A percentile compares a stretch with the other conserved stretches of the same genome.
These are phyloP conservation scores for Wickerhamomyces subpelliculosus DNA, from an alignment of 805 yeast species.

Conservation along the genomic window DNA sequence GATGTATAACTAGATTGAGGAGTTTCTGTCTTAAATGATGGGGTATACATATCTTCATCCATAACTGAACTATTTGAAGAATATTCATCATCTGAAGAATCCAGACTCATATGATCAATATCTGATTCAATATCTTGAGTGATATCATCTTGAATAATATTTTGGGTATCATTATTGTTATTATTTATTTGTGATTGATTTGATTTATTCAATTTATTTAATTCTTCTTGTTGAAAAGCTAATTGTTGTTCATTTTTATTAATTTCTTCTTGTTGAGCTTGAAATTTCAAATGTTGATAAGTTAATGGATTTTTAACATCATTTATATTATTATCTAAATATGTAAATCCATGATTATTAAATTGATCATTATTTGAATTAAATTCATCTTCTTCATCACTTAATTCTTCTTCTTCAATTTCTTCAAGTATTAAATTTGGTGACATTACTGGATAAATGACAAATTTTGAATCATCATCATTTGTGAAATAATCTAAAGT, in stretches of 20 bases:
- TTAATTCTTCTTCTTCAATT: slow-evolving; percentile 19
- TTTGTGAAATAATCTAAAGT: slow-evolving; percentile 18
- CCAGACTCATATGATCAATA: slow-evolving; percentile 35
- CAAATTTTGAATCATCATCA: slow-evolving; percentile 16
- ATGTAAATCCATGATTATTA: slow-evolving; percentile 6
- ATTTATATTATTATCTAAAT: slow-evolving; percentile 4
- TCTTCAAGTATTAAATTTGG: slow-evolving; percentile 19
- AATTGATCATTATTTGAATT: too few species aligned
- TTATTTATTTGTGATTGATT: too few species aligned
- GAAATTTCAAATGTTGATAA: neutral
- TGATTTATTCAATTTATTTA: too few species aligned
- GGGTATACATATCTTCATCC: neutral
- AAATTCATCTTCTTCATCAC: slow-evolving; percentile 20
- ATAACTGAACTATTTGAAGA: slow-evolving; percentile 23
- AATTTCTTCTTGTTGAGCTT: neutral
- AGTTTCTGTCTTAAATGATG: neutral
- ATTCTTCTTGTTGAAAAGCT: neutral
- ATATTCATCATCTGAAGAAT: slow-evolving; percentile 31
- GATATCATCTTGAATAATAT: slow-evolving; percentile 5
- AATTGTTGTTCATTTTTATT: neutral
- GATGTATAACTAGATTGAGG: neutral
- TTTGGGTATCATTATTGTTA: neutral
- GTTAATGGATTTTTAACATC: slow-evolving; percentile 1
- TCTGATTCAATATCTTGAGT: slow-evolving; percentile 30
- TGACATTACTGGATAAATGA: slow-evolving; percentile 14